These are phyloP conservation scores for Claviceps sorghi DNA, from an alignment of 2,329 filamentous ascomycete genomes.

Conservation along the genomic window DNA sequence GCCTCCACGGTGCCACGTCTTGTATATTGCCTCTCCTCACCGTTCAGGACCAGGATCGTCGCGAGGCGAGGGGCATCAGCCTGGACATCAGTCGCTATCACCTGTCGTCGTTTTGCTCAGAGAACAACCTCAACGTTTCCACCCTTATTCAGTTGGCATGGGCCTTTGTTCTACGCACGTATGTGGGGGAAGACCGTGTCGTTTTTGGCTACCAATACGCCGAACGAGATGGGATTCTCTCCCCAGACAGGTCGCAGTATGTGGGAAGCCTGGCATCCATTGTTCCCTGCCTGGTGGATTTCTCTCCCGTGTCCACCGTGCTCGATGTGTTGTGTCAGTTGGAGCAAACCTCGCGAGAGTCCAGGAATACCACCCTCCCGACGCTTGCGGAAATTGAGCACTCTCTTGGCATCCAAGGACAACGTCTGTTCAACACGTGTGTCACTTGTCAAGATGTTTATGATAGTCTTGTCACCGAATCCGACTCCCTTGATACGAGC, in stretches of 20 bases:
- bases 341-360: conserved; percentile 14
- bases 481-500: conserved; percentile 4
- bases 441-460: conserved; percentile 31
- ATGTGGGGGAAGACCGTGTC: conserved; percentile 36
- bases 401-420: conserved; percentile 26
- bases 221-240: conserved; percentile 28
- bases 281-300: conserved; percentile 20
- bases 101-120: conserved; percentile 27
- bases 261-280: conserved; percentile 33
- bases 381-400: conserved; percentile 33
- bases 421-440: conserved; percentile 35
- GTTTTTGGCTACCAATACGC: conserved; percentile 38
- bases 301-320: conserved; percentile 20
- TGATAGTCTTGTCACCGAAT: conserved; percentile 8
- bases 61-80: conserved; percentile 24
- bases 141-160: conserved; percentile 44
- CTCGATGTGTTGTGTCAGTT: conserved; percentile 17
- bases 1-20: conserved; percentile 22
- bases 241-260: conserved; percentile 24
- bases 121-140: conserved; percentile 28
- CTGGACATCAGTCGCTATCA: conserved; percentile 25
- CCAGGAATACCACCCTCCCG: conserved; percentile 26
- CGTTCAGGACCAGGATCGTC: conserved; percentile 9
- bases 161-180: conserved; percentile 41
- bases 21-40: conserved; percentile 32